phyloP scores from a whole-genome alignment of 2,329 filamentous ascomycete species.

The Venturiaceae sp. region DNA sequence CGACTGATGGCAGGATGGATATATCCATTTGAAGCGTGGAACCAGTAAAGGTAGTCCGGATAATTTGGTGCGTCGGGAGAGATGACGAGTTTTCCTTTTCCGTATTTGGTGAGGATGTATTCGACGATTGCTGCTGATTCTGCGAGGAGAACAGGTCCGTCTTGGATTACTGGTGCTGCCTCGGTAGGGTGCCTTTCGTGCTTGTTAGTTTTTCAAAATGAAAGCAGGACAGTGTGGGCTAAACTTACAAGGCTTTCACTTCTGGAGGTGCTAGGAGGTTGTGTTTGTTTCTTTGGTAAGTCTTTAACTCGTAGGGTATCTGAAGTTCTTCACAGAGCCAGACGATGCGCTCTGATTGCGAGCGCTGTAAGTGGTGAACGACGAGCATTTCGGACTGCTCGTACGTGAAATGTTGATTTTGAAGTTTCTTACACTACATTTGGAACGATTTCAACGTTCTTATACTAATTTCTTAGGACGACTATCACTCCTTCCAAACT shows the following conservation, averaged over 20 bases:
- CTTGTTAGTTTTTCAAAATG: conserved; percentile 16
- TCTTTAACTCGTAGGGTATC: conserved; percentile 41
- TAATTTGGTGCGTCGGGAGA: conserved; percentile 39
- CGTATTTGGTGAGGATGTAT: conserved; percentile 50
- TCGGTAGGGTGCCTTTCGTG: conserved; percentile 31
- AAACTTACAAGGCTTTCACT: conserved; percentile 43
- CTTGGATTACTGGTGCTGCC: conserved; percentile 51
- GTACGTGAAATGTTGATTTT: background rate
- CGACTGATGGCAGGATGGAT: conserved; percentile 27
- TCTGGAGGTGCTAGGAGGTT: conserved; percentile 64
- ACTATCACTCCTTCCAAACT: background rate
- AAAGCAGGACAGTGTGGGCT: background rate
- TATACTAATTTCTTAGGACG: background rate
- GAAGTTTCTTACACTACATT: too few relatives aligned
- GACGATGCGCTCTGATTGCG: conserved; percentile 44
- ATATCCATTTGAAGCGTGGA: conserved; percentile 42
- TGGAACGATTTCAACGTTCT: background rate
- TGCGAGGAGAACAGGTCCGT: conserved; percentile 44
- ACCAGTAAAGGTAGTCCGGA: conserved; percentile 55
- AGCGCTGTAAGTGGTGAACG: conserved; percentile 44
- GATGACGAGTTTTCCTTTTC: conserved; percentile 38
- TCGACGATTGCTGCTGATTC: conserved; percentile 53
- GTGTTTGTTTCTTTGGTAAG: conserved; percentile 44
- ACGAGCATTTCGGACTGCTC: conserved; percentile 20
- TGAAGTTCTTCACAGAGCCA: conserved; percentile 49